Base-by-base conservation (phyloP, 208 protist species). In the Leishmania tarentolae region DNA sequence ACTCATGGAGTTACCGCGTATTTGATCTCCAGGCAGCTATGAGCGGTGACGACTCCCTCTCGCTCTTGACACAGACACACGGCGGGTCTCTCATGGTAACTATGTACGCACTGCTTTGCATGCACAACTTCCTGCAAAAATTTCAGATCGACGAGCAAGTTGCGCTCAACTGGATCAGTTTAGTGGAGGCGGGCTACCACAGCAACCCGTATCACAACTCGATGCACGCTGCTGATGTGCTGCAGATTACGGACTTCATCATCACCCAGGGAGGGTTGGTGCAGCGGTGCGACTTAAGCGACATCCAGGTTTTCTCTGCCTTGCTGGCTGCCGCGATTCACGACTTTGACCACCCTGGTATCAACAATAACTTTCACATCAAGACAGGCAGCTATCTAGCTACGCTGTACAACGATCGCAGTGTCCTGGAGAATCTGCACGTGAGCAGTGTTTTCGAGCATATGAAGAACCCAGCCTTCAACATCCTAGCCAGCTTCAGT, bases 261-360 rank as follows among this genome's bases (percentile, higher is more conserved):
- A 73, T 98, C 35, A 87, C 78, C 42, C 86, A 89, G 75, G 96
- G 95, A 28, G 94, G 93, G 42, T 75, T 98, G 53, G 81, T 72
- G 44, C 86, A 95, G 80, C 86, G 90, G 56, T 97, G 92, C 75
- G 57, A 92, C 52, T 84, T 98, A 42, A 91, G 82, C 19, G 90
- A 95, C 53, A 70, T 93, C 71, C 95, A 99, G 75, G 78, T 98
- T 11, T 93, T 99, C 76, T 91, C 95, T 15, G 86, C 96, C 1
- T 57, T 99, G 19, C 89, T 99, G 72, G 88, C 98, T 8, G 95
- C 98, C n/a, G 52, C 98, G 50, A 98, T 98, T 73, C 99, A 99
- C 90, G 99, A 99, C 91, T 96, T 97, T 80, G 94, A 99, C 63
- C 98, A 99, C 85, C 98, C 98, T n/a, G 99, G 99, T 63, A 92